Percentiles rank a stretch among this genome's conserved stretches.
Evolutionary conservation across 2,329 filamentous ascomycete species (phyloP).

Genomic region (Didymella arachidicola): DNA sequence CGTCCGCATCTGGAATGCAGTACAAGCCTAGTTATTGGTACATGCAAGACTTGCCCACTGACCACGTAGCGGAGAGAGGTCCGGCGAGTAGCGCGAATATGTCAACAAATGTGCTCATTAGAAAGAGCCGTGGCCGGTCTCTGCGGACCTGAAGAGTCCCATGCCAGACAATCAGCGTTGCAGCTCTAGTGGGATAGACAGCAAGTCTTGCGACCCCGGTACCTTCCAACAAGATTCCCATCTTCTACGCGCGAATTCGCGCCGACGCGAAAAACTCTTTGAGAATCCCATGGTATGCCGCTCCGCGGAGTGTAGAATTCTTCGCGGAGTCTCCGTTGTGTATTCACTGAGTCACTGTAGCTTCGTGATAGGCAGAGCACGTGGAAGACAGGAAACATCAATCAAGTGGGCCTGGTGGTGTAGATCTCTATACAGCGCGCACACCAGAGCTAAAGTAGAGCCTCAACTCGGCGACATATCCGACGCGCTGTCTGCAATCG

Average conservation of each 20-base stretch:
- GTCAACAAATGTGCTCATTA: neutral
- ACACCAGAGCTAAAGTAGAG: slow-evolving; percentile 12
- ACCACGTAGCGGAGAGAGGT: neutral
- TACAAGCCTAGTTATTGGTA: neutral
- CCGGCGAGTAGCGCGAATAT: slow-evolving; percentile 7
- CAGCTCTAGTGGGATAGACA: neutral
- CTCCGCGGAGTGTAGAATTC: neutral
- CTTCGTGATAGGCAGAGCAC: slow-evolving; percentile 11
- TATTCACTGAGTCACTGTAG: neutral
- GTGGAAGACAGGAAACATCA: neutral
- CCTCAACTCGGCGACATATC: slow-evolving; percentile 14
- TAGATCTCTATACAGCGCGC: slow-evolving; percentile 4
- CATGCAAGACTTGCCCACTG: neutral
- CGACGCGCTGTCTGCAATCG: slow-evolving; percentile 4
- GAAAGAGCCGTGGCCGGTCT: neutral
- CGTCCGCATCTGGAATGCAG: slow-evolving; percentile 15
- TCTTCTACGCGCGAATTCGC: neutral
- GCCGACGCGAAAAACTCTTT: neutral
- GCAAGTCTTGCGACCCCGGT: neutral
- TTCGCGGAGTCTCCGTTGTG: neutral
- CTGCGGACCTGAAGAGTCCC: neutral
- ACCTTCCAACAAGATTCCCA: neutral
- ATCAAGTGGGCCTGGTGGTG: slow-evolving; percentile 4
- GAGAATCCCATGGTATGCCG: neutral
- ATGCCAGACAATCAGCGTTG: neutral